Evolutionary conservation across 2,329 filamentous ascomycete species (phyloP), one percentile per base, ranked within the genome.

Genomic region (Fusarium sp.): DNA sequence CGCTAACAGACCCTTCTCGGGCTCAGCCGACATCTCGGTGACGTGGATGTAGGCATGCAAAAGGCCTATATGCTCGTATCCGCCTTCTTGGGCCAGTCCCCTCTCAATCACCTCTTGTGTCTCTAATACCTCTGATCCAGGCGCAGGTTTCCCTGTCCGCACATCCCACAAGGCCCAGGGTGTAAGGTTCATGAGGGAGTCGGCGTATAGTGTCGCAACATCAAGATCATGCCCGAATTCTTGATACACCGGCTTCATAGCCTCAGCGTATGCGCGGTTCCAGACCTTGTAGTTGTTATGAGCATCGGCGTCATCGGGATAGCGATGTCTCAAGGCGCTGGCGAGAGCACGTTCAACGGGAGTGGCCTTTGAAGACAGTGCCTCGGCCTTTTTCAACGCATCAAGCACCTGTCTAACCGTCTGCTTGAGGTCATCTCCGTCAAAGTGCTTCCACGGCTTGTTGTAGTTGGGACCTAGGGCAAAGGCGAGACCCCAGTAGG

Each of bases 21-120:
- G 92, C 24, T 77, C 72, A 1, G 62, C 64, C 0, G 92, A 94
- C 92, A 94, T 94, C 78, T 95, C 93, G 85, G 94, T 92, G 5
- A 94, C 87, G 75, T 94, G 92, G 42, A 94, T 93, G 79, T 95
- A 95, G 35, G 94, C 82, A 79, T 95, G 93, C 7, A 94, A 84
- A 0, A 95, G 80, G 0, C 93, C 93, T 0, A 93, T 91, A 75
- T 96, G 93, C 8, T 83, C 74, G 5, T 84, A 79, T 1, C 83
- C 82, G 6, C 76, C 78, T 0, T 75, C 67, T 2, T 77, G 76
- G 4, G 85, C 83, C 20, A 95, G 81, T 0, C 90, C 90, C 5
- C 79, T 76, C 70, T 84, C 83, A 10, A 85, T 74, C 9, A 83
- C 75, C 8, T 75, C 65, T 64, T 82, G 79, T 27, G 79, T 79